phyloP scores from a whole-genome alignment of 2,329 filamentous ascomycete species.

The Cladophialophora yegresii region DNA sequence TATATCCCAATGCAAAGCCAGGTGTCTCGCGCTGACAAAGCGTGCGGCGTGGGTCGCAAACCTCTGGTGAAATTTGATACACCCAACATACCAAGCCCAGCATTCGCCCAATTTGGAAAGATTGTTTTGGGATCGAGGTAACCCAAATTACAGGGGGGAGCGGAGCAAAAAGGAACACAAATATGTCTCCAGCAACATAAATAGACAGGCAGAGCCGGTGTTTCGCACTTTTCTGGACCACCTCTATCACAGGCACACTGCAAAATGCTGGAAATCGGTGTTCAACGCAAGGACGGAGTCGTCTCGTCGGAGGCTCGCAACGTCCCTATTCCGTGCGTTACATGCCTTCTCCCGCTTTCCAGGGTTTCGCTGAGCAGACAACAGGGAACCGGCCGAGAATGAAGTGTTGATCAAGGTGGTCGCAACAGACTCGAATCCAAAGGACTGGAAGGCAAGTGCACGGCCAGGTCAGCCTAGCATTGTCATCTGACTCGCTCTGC shows the following conservation, averaged over 20 bases:
- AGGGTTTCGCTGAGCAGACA: not conserved
- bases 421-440: slow-evolving; percentile 44
- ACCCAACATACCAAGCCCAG: slow-evolving; percentile 1
- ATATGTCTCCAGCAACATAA: not conserved
- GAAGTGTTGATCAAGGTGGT: slow-evolving; percentile 15
- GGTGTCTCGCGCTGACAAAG: not conserved
- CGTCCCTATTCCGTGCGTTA: slow-evolving; percentile 4
- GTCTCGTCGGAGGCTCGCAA: slow-evolving; percentile 13
- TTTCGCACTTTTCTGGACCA: not conserved
- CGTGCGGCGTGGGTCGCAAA: not conserved
- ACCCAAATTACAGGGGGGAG: not conserved
- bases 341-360: not conserved
- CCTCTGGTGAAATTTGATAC: not conserved
- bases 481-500: not conserved
- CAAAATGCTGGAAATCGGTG: slow-evolving; percentile 8
- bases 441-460: slow-evolving; percentile 48
- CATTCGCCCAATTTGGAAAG: slow-evolving; percentile 1
- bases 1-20: not conserved
- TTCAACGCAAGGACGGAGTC: slow-evolving; percentile 7
- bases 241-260: not conserved
- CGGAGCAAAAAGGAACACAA: not conserved
- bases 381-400: slow-evolving; percentile 31
- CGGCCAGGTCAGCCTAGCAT: not conserved
- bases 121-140: not conserved
- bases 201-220: not conserved